These are phyloP conservation scores for Kwoniella shivajii DNA, from an alignment of 1,284 basidiomycete species.

Conservation along the genomic window DNA sequence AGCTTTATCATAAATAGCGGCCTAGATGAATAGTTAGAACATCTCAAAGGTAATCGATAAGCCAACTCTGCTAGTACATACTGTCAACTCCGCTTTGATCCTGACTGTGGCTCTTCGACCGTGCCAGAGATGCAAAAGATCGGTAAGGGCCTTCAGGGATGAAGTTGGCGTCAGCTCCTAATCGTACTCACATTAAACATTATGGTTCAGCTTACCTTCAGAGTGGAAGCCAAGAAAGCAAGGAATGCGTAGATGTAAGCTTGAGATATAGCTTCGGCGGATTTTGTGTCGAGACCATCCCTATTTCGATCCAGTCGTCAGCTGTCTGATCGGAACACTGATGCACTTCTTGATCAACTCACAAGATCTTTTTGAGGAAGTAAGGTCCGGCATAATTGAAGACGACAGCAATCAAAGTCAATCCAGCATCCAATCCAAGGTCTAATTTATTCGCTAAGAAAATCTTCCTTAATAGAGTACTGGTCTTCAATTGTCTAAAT, in stretches of 20 bases:
- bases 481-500: constrained; percentile 48
- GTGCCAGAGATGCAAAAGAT: constrained; percentile 77
- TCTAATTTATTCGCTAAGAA: constrained; percentile 72
- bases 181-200: constrained; percentile 27
- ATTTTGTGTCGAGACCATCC: constrained; percentile 52
- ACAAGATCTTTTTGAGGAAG: constrained; percentile 56
- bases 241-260: constrained; percentile 74
- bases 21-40: constrained; percentile 58
- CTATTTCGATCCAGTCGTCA: constrained; percentile 17
- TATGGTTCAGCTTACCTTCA: constrained; percentile 58
- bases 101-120: constrained; percentile 70
- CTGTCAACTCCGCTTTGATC: constrained; percentile 72
- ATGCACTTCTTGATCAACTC: constrained; percentile 10
- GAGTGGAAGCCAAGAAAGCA: constrained; percentile 63
- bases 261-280: constrained; percentile 58
- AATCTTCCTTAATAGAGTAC: constrained; percentile 66
- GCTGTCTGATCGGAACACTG: not conserved
- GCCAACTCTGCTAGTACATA: constrained; percentile 63
- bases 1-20: constrained; percentile 84
- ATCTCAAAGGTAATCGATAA: constrained; percentile 57
- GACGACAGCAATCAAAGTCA: constrained; percentile 66
- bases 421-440: constrained; percentile 65
- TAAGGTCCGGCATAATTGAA: constrained; percentile 64
- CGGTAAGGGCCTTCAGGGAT: constrained; percentile 69
- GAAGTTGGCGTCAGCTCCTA: constrained; percentile 54